A percentile compares a stretch with the other conserved stretches of the same genome.
Conservation (phyloP, 306 rosid species). For the Begonia loranthoides region DNA sequence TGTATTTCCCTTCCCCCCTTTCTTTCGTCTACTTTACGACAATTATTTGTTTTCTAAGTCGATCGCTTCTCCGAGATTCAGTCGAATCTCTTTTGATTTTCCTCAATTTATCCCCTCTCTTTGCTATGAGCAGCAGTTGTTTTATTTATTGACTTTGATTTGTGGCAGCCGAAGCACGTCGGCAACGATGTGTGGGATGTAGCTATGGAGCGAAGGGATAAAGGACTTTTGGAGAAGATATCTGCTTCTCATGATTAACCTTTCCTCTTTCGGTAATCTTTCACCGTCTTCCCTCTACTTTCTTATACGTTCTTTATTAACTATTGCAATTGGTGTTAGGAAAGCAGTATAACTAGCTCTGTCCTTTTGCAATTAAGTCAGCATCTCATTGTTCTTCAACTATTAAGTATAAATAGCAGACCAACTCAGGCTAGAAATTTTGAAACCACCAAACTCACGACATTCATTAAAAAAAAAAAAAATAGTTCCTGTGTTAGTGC, state of each 20-base stretch:
- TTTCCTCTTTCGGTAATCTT: background rate
- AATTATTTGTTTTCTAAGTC: no score
- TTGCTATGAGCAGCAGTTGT: background rate
- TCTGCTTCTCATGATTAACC: conserved; percentile 13
- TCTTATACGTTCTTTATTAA: background rate
- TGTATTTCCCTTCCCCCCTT: conserved; percentile 17
- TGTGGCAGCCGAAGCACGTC: conserved; percentile 78
- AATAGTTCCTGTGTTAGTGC: no score
- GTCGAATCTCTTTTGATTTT: background rate
- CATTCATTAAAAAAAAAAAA: no score
- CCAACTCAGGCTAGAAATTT: no score
- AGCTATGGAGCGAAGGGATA: conserved; percentile 94
- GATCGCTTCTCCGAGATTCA: background rate
- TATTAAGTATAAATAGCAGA: no score
- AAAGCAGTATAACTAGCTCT: no score
- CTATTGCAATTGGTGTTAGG: no score
- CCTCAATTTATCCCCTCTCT: conserved; percentile 2
- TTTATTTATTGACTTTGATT: background rate
- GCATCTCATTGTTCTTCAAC: no score
- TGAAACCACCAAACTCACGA: no score
- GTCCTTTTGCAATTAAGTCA: no score
- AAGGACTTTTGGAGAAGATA: conserved; percentile 53
- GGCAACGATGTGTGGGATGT: conserved; percentile 93
- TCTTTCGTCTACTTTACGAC: no score
- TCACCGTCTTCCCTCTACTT: background rate